phyloP scores from a whole-genome alignment of 768 basidiomycete genomes.

The Lactarius quietus region DNA sequence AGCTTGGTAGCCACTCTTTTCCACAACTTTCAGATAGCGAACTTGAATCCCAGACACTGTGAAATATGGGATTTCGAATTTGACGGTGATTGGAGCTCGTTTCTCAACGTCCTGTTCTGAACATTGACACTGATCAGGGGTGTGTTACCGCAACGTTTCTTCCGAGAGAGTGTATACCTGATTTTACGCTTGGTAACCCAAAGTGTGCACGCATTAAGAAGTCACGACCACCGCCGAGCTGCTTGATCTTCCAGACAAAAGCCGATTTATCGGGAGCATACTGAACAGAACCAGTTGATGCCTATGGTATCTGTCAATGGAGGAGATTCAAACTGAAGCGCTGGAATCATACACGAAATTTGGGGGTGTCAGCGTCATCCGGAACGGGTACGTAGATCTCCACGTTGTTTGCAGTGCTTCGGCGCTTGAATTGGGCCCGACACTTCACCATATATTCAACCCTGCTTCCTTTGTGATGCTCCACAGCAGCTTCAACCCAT shows the following conservation, averaged over 20 bases:
- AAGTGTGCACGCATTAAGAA: constrained; percentile 99
- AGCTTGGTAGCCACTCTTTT: constrained; percentile 97
- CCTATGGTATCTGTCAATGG: constrained; percentile 45
- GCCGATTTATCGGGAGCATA: constrained; percentile 98
- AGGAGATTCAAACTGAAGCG: neutral
- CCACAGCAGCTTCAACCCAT: constrained; percentile 96
- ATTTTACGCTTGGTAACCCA: constrained; percentile 89
- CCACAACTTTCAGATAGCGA: constrained; percentile 95
- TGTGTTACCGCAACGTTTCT: no score
- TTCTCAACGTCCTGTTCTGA: constrained; percentile 77
- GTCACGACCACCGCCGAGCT: constrained; percentile 91
- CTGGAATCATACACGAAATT: constrained; percentile 71
- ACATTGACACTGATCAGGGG: neutral
- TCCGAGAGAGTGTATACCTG: constrained; percentile 45
- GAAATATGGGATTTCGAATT: constrained; percentile 98
- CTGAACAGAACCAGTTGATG: constrained; percentile 91
- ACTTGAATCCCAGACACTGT: constrained; percentile 98
- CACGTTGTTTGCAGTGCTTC: constrained; percentile 96
- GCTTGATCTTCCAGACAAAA: constrained; percentile 99
- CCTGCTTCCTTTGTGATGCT: constrained; percentile 88
- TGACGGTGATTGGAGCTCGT: constrained; percentile 92
- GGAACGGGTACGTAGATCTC: constrained; percentile 99
- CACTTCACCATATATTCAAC: constrained; percentile 96
- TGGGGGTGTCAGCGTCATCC: constrained; percentile 96
- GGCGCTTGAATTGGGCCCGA: constrained; percentile 95